A percentile compares a stretch with the other conserved stretches of the same genome.
Conservation (phyloP, 768 basidiomycete genomes). For the Serendipita indica region DNA sequence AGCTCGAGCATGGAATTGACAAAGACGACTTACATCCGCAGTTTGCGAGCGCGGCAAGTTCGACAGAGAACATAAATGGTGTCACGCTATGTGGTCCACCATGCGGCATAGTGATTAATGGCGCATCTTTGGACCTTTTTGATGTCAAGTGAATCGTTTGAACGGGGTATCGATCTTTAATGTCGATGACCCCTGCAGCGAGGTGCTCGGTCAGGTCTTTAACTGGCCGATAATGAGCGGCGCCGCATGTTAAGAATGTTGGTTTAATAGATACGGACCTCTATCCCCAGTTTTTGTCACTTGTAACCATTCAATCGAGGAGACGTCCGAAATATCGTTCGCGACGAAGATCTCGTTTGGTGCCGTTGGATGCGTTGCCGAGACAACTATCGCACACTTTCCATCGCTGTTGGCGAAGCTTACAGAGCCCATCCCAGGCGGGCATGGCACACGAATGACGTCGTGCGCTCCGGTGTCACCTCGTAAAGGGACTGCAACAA, state of each 20-base stretch:
- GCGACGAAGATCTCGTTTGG: neutral
- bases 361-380: neutral
- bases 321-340: neutral
- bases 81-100: conserved; percentile 46
- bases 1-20: too few relatives aligned
- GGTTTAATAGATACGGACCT: neutral
- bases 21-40: conserved; percentile 50
- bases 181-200: neutral
- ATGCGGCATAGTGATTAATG: conserved; percentile 36
- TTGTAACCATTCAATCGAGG: neutral
- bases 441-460: neutral
- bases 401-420: neutral
- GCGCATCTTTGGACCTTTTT: conserved; percentile 17
- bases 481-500: conserved; percentile 35
- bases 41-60: conserved; percentile 31
- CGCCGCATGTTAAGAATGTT: neutral
- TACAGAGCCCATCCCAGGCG: neutral
- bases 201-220: conserved; percentile 10
- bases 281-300: conserved; percentile 5
- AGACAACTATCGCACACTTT: neutral
- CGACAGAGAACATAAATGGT: conserved; percentile 34
- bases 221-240: conserved; percentile 9
- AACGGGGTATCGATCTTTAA: neutral
- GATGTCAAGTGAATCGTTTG: neutral
- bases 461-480: neutral